Base-by-base conservation (phyloP, 2,329 filamentous ascomycete species). In the Ascochyta lentis region DNA sequence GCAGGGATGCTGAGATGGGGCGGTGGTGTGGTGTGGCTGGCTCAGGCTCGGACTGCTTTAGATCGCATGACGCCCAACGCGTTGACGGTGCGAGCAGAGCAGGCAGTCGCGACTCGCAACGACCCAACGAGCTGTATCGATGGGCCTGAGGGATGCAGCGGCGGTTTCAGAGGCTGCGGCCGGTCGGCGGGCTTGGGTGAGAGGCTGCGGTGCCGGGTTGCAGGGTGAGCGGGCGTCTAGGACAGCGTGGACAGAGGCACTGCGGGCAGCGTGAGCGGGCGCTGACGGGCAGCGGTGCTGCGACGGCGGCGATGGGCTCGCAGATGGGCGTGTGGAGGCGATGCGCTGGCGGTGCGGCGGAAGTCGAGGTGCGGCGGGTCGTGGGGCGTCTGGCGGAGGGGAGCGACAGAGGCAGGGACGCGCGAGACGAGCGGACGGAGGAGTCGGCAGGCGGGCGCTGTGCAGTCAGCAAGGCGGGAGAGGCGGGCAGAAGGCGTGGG, bases 11-110 rank as follows among this genome's bases (percentile, higher is more conserved):
- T 65, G 65, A 56, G 56, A 46, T 48, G 55, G 54, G 51, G 54
- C 51, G 56, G 56, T 62, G 49, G 60, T 62, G 62, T 66, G 63
- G 69, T 56, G 59, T 68, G 53, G 64, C 66, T 70, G 65, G 71
- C 70, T 75, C 66, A 75, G 65, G 67, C 67, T 71, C 63, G 65
- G 62, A 61, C 65, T 71, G 64, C 64, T 66, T 68, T 73, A 72
- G 72, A 74, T 76, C 71, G 74, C 74, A 76, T 76, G 74, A 76
- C 74, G 74, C 68, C 72, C 70, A 66, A 68, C 64, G 69, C 72
- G 70, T 67, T 58, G 61, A 70, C 64, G 61, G 66, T 52, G 57
- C 61, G 58, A 64, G 62, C 66, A 67, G 60, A 60, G 65, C 65
- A 54, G 63, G 55, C 55, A 26, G 24, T 58, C 65, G 59, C 63